Conservation (phyloP, 1,139 yeast species). For the Kluyveromyces sp. region DNA sequence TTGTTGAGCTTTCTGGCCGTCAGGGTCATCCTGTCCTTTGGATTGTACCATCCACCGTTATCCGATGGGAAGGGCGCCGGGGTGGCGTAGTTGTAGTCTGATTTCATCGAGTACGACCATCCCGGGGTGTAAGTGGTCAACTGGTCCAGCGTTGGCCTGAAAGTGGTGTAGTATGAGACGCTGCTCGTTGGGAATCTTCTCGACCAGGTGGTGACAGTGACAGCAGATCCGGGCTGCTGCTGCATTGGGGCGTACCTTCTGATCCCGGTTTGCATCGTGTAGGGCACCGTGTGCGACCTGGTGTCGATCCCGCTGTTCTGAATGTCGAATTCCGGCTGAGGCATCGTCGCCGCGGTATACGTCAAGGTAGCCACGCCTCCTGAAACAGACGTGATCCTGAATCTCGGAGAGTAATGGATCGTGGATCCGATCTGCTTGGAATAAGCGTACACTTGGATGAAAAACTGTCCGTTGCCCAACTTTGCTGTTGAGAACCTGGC, state of each 20-base stretch:
- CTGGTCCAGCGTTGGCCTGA: constrained; percentile 39
- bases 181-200: constrained; percentile 59
- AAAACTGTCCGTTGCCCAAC: constrained; percentile 61
- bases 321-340: constrained; percentile 37
- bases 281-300: constrained; percentile 47
- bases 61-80: constrained; percentile 60
- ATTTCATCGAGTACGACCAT: constrained; percentile 67
- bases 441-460: constrained; percentile 56
- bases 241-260: constrained; percentile 90
- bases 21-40: constrained; percentile 33
- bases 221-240: constrained; percentile 64
- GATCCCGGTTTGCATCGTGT: constrained; percentile 67
- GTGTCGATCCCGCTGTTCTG: constrained; percentile 27
- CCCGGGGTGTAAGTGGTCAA: constrained; percentile 71
- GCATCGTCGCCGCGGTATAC: constrained; percentile 19
- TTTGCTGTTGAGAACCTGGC: constrained; percentile 39
- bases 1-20: constrained; percentile 29
- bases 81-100: constrained; percentile 54
- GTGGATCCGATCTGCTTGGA: constrained; percentile 38
- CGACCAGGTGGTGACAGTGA: constrained; percentile 62
- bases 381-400: constrained; percentile 59
- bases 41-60: constrained; percentile 44
- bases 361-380: constrained; percentile 40
- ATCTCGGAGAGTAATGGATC: constrained; percentile 67
- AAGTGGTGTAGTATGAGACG: constrained; percentile 49